These are phyloP conservation scores for Neltuma alba DNA, from an alignment of 306 rosid genomes.

Conservation along the genomic window DNA sequence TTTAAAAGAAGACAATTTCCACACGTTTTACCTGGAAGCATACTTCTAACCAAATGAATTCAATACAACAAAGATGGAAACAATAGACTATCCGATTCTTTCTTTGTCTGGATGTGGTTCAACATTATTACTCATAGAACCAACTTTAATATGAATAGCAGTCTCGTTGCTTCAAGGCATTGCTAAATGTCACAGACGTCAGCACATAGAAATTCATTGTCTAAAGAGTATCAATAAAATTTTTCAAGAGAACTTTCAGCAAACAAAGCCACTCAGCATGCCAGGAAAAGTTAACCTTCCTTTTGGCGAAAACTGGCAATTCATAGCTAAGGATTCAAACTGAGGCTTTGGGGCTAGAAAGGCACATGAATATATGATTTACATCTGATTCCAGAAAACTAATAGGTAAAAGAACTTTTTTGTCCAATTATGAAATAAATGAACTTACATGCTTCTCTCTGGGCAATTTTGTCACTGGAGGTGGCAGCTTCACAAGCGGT, in stretches of 20 bases:
- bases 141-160: not conserved
- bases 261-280: not conserved
- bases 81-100: not conserved
- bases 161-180: not conserved
- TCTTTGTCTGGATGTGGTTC: not conserved
- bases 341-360: not conserved
- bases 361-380: not conserved
- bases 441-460: conserved; percentile 79
- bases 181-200: not conserved
- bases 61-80: not conserved
- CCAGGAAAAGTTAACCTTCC: not conserved
- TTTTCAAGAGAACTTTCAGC: not conserved
- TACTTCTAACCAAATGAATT: not conserved
- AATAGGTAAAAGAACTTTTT: not conserved
- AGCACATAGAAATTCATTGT: not conserved
- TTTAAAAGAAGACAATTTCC: not conserved
- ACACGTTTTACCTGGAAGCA: not conserved
- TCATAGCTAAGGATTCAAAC: not conserved
- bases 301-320: not conserved
- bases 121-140: not conserved
- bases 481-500: conserved; percentile 78
- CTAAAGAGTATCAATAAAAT: not conserved
- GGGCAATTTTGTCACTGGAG: conserved; percentile 71
- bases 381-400: not conserved
- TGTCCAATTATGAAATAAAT: not conserved